A percentile compares a stretch with the other conserved stretches of the same genome.
Evolutionary conservation across 2,329 filamentous ascomycete species (phyloP).

Genomic region (Fusarium falciforme): DNA sequence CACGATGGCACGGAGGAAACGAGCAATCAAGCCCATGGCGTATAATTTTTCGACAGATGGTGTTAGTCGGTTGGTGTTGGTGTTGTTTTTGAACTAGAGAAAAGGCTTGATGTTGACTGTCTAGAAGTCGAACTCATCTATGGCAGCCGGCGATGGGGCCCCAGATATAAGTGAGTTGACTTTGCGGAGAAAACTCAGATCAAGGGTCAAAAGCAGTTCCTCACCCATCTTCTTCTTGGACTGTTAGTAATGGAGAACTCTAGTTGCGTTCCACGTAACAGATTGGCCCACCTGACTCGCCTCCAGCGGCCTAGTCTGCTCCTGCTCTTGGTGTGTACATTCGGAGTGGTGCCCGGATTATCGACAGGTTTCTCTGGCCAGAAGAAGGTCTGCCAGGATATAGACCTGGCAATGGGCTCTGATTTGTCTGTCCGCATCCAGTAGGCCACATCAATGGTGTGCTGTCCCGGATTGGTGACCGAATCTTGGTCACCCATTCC

Average conservation of each 20-base stretch:
- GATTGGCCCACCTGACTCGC: background rate
- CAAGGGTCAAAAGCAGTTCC: background rate
- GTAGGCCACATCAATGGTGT: background rate
- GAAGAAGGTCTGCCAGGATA: background rate
- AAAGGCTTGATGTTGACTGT: background rate
- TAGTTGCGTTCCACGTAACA: background rate
- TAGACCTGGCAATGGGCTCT: background rate
- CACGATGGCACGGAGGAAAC: conserved; percentile 54
- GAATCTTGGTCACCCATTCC: background rate
- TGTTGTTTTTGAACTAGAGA: background rate
- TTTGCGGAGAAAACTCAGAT: background rate
- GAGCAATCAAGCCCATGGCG: background rate
- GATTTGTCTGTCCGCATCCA: background rate
- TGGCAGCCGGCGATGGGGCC: background rate
- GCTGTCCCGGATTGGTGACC: background rate
- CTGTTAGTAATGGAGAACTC: background rate
- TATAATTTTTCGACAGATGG: background rate
- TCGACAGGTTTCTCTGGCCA: background rate
- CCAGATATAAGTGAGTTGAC: background rate
- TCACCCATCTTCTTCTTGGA: background rate
- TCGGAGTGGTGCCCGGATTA: background rate
- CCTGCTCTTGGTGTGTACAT: background rate
- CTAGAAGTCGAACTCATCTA: background rate
- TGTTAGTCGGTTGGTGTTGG: background rate
- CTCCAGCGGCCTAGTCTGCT: background rate